These are phyloP conservation scores for Neofusicoccum ribis DNA, from an alignment of 2,329 filamentous ascomycete genomes.

Conservation along the genomic window DNA sequence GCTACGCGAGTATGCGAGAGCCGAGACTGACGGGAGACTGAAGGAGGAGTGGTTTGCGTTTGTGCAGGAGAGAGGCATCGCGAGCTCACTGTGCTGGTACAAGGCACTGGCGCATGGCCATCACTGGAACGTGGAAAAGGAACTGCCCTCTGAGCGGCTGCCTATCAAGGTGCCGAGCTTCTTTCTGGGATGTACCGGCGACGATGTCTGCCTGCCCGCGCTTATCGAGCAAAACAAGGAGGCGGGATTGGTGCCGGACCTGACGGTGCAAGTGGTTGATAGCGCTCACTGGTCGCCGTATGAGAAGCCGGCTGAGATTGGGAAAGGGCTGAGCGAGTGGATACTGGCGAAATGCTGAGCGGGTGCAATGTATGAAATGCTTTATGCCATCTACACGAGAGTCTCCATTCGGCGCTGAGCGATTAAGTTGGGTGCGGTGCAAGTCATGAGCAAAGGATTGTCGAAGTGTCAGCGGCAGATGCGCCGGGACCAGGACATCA, in stretches of 20 bases:
- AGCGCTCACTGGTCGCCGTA: no score
- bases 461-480: no score
- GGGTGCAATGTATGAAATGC: no score
- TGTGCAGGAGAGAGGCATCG: conserved; percentile 37
- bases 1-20: conserved; percentile 37
- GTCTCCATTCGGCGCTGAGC: no score
- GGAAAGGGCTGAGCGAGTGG: no score
- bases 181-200: conserved; percentile 36
- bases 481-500: no score
- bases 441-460: no score
- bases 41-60: conserved; percentile 38
- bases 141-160: conserved; percentile 25
- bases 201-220: conserved; percentile 38
- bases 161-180: conserved; percentile 39
- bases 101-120: conserved; percentile 28
- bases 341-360: no score
- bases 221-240: conserved; percentile 30
- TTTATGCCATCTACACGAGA: no score
- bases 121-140: conserved; percentile 32
- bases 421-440: no score
- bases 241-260: conserved; percentile 28
- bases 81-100: conserved; percentile 42
- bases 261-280: no score
- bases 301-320: no score
- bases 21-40: conserved; percentile 26